These are phyloP conservation scores for Lasiodiplodia theobromae DNA, from an alignment of 2,329 filamentous ascomycete species.

Conservation along the genomic window DNA sequence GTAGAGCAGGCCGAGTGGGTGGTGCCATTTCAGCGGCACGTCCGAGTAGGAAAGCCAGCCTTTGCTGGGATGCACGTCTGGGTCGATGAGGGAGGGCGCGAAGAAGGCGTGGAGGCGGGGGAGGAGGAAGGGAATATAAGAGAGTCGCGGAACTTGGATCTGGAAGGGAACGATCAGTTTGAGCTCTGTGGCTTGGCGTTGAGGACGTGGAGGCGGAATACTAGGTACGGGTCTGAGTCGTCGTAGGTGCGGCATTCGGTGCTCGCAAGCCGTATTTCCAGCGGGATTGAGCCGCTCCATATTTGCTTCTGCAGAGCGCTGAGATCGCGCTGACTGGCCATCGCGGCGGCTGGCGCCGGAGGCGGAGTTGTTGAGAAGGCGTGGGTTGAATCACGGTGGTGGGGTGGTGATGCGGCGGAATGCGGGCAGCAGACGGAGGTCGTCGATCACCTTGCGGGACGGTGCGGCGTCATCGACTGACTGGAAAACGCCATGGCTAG, in stretches of 20 bases:
- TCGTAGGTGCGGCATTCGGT: slow-evolving; percentile 68
- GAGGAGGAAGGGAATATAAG: slow-evolving; percentile 72
- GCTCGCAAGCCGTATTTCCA: slow-evolving; percentile 66
- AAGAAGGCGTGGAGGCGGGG: slow-evolving; percentile 71
- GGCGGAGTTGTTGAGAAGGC: slow-evolving; percentile 22
- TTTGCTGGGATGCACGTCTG: slow-evolving; percentile 58
- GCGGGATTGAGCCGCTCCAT: slow-evolving; percentile 66
- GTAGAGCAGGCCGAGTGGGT: slow-evolving; percentile 72
- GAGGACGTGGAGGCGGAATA: slow-evolving; percentile 41
- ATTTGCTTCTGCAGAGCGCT: slow-evolving; percentile 56
- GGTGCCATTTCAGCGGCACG: slow-evolving; percentile 75
- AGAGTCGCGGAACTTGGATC: slow-evolving; percentile 69
- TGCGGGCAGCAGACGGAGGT: slow-evolving; percentile 9
- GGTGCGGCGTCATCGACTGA: neutral
- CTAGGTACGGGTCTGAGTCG: slow-evolving; percentile 66
- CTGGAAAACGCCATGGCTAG: neutral
- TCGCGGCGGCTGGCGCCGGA: slow-evolving; percentile 32
- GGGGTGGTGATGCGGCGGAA: slow-evolving; percentile 20
- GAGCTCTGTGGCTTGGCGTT: neutral
- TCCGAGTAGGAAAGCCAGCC: slow-evolving; percentile 72
- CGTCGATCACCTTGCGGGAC: slow-evolving; percentile 13
- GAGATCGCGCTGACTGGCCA: slow-evolving; percentile 41
- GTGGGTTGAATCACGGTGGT: neutral
- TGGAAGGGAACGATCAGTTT: slow-evolving; percentile 37
- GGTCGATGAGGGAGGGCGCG: slow-evolving; percentile 62